Evolutionary conservation across 805 yeast species (phyloP), one percentile per base, ranked within the genome.

Genomic region (Nakazawaea molendinolei): DNA sequence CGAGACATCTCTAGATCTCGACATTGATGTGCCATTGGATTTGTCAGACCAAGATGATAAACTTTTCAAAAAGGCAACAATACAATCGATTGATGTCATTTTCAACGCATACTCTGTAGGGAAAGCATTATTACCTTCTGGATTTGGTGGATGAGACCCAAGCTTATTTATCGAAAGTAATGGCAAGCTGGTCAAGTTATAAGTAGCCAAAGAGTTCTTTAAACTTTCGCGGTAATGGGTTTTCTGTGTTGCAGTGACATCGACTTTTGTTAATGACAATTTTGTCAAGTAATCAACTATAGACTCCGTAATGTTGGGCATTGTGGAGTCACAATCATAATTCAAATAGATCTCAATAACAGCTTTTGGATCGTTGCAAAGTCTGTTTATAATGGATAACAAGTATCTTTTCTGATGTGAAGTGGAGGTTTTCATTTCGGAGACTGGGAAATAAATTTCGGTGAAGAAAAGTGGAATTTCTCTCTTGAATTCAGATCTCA

Each of bases 401-500:
- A 90, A 73, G 50, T 87, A 90, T 53, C 94, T 71, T 55, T 90
- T 87, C 60, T 94, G 98, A 56, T 90, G 97, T 8, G 89, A 63
- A 0, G 96, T 86, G 1, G 97, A 84, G 2, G 95, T 78, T 51
- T 80, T 84, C 77, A 92, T 74, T 51, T 90, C 97, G 31, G 92
- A 74, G 28, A 94, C 86, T 3, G 97, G 96, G 60, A 92, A 83
- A 56, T 92, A 92, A 36, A 90, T 86, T 51, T 92, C 97, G 30
- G 79, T 82, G 63, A 89, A 74, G 51, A 94, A 85, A 0, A 94
- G 95, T 1, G 96, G 95, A 30, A 92, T 85, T 54, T 92, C 98
- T 46, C 82, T 73, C 58, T 89, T 90, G 65, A 92, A 87, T 47
- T 84, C 92, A 10, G 82, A 71, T 52, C 98, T 76, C 48, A 94